Conservation (phyloP, 1,139 yeast genomes). For the Diutina catenulata region DNA sequence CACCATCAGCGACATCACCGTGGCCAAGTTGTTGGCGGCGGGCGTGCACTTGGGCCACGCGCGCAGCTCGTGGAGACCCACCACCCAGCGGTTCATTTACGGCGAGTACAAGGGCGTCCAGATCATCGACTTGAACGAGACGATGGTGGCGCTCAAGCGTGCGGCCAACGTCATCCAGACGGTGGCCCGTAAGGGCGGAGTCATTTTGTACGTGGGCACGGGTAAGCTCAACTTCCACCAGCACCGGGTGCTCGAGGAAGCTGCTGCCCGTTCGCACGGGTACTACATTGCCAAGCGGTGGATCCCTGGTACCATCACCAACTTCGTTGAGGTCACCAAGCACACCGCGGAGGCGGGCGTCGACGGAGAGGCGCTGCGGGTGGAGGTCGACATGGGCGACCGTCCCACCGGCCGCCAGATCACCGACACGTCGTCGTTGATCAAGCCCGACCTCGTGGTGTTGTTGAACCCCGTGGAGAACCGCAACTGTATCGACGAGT, state of each 20-base stretch:
- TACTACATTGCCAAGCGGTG: slow-evolving; percentile 78
- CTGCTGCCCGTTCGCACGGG: slow-evolving; percentile 69
- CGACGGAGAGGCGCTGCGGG: slow-evolving; percentile 9
- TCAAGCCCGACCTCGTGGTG: slow-evolving; percentile 84
- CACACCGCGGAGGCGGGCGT: slow-evolving; percentile 50
- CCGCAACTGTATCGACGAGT: slow-evolving; percentile 71
- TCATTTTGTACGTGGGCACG: slow-evolving; percentile 77
- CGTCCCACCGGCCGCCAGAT: slow-evolving; percentile 43
- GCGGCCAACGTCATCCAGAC: slow-evolving; percentile 76
- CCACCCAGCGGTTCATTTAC: slow-evolving; percentile 76
- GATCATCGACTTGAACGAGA: slow-evolving; percentile 79
- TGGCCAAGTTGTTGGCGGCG: slow-evolving; percentile 70
- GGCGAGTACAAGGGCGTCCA: slow-evolving; percentile 87
- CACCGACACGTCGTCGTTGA: slow-evolving; percentile 28
- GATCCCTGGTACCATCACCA: slow-evolving; percentile 93
- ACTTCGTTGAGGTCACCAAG: slow-evolving; percentile 62
- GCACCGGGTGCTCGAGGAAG: slow-evolving; percentile 60
- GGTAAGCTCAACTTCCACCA: slow-evolving; percentile 50
- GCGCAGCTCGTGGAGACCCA: slow-evolving; percentile 66
- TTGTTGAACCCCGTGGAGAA: slow-evolving; percentile 83
- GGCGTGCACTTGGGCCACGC: slow-evolving; percentile 95
- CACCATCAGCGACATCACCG: slow-evolving; percentile 42
- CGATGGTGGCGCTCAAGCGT: slow-evolving; percentile 60
- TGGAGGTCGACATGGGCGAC: slow-evolving; percentile 29
- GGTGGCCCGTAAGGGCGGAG: slow-evolving; percentile 74